Conservation (phyloP, 2,329 filamentous ascomycete genomes). For the Sclerotinia borealis region DNA sequence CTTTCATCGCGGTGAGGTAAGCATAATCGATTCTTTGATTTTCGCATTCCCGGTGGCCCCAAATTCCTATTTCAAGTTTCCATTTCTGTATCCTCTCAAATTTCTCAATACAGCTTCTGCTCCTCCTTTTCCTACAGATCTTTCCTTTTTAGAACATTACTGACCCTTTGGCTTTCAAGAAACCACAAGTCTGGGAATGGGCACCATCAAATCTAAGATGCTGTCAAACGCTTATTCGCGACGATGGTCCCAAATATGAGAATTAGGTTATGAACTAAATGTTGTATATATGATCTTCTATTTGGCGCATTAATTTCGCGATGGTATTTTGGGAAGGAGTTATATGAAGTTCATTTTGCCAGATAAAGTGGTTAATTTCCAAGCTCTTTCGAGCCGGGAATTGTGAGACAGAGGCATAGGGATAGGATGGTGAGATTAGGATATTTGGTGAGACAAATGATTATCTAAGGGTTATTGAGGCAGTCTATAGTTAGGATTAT, state of each 20-base stretch:
- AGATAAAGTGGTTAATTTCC: too few relatives aligned
- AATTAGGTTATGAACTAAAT: neutral
- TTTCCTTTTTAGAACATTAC: neutral
- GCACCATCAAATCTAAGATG: neutral
- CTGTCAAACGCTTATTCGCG: neutral
- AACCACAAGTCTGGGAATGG: neutral
- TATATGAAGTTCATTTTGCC: neutral
- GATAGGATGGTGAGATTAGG: neutral
- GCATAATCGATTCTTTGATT: neutral
- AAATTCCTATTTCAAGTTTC: neutral
- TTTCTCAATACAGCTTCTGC: accelerated
- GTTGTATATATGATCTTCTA: too few relatives aligned
- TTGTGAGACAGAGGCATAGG: neutral
- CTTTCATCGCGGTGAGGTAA: neutral
- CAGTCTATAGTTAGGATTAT: neutral
- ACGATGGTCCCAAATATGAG: neutral
- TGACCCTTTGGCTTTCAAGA: neutral
- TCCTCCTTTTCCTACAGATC: accelerated
- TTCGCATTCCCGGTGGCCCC: too few relatives aligned
- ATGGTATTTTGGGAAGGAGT: neutral
- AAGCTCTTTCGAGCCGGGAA: neutral
- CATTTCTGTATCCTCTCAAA: neutral
- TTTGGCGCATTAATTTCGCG: neutral
- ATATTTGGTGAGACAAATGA: neutral
- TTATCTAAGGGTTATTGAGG: neutral